Evolutionary conservation across 148 eudicot genomes (phyloP).

Genomic region (Cornus controversa): DNA sequence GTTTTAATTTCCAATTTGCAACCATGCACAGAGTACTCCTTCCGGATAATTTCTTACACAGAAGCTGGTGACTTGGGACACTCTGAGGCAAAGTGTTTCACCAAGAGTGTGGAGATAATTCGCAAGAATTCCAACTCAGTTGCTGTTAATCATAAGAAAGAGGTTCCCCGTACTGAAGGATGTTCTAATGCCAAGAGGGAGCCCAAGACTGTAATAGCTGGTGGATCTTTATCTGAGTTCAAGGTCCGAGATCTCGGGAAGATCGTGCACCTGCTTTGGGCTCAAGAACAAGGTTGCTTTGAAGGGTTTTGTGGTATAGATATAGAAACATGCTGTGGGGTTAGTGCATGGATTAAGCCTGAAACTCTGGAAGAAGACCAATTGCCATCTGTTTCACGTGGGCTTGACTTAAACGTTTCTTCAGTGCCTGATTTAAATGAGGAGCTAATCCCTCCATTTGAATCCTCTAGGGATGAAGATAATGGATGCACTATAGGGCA

Average conservation of each 20-base stretch:
- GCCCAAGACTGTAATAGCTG: slow-evolving; percentile 20
- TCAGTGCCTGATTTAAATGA: slow-evolving; percentile 90
- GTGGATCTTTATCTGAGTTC: slow-evolving; percentile 52
- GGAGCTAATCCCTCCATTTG: slow-evolving; percentile 69
- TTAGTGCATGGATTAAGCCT: slow-evolving; percentile 19
- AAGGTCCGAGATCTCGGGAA: slow-evolving; percentile 80
- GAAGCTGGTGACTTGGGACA: slow-evolving; percentile 80
- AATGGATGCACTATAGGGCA: slow-evolving; percentile 38
- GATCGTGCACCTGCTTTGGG: slow-evolving; percentile 55
- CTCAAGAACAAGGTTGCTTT: slow-evolving; percentile 48
- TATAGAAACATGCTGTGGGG: slow-evolving; percentile 36
- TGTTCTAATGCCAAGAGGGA: slow-evolving; percentile 39
- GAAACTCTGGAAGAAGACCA: slow-evolving; percentile 42
- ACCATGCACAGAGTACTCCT: slow-evolving; percentile 91
- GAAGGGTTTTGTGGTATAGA: slow-evolving; percentile 45
- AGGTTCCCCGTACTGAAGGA: slow-evolving; percentile 34
- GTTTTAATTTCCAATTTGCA: slow-evolving; percentile 56
- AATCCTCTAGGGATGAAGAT: slow-evolving; percentile 72
- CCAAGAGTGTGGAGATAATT: slow-evolving; percentile 62
- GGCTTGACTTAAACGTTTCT: slow-evolving; percentile 70
- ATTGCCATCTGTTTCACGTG: slow-evolving; percentile 46
- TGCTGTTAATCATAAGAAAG: slow-evolving; percentile 24
- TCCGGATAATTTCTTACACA: slow-evolving; percentile 65
- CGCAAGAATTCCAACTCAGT: slow-evolving; percentile 32
- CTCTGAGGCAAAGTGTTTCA: slow-evolving; percentile 85